phyloP scores from a whole-genome alignment of 2,329 filamentous ascomycete genomes.

The Fusarium ambrosium region DNA sequence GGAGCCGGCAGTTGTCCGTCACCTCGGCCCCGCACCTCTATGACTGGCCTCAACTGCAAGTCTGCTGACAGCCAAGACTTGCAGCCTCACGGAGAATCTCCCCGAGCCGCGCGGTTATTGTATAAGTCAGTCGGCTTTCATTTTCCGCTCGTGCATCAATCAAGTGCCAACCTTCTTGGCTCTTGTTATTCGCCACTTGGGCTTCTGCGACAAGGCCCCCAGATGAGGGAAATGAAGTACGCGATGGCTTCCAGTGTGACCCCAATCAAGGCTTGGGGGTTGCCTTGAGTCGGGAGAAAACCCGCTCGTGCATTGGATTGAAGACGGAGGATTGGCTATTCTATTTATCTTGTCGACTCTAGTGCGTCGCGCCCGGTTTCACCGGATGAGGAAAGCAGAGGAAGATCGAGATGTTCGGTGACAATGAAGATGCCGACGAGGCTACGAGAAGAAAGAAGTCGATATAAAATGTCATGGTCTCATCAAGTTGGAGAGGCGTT shows the following conservation, averaged over 20 bases:
- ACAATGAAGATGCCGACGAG: not conserved
- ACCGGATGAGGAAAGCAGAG: conserved; percentile 2
- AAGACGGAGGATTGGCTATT: not conserved
- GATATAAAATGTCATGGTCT: not conserved
- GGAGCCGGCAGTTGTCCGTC: not conserved
- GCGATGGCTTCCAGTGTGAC: not conserved
- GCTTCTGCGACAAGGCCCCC: not conserved
- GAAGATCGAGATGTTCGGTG: not conserved
- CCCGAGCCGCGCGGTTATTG: not conserved
- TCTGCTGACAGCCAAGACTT: conserved; percentile 14
- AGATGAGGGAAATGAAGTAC: not conserved
- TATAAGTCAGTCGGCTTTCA: conserved; percentile 8
- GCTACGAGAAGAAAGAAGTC: not conserved
- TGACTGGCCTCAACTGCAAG: not conserved
- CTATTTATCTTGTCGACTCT: not conserved
- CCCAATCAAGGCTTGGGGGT: not conserved
- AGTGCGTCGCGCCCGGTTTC: not conserved
- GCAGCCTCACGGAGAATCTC: not conserved
- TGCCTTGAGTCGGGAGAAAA: not conserved
- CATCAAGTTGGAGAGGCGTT: not conserved
- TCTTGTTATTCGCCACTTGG: not conserved
- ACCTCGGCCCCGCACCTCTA: not conserved
- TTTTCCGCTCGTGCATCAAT: conserved; percentile 13
- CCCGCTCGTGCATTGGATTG: not conserved
- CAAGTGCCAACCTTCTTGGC: not conserved